Evolutionary conservation across 2,329 filamentous ascomycete genomes (phyloP).

Genomic region (Xylariaceae sp.): DNA sequence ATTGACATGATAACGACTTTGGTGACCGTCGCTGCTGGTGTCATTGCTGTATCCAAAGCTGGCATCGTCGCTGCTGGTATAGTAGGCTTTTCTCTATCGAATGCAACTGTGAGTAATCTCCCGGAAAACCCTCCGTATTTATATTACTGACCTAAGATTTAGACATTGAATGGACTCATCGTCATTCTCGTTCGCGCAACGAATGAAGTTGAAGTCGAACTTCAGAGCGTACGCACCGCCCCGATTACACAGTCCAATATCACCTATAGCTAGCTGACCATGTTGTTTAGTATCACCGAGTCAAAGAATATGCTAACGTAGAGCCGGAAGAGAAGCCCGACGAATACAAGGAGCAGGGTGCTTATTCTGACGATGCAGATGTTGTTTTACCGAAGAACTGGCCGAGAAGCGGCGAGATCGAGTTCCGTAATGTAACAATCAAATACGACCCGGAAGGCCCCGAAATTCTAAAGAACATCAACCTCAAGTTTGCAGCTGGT

Average conservation of each 20-base stretch:
- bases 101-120: constrained; percentile 52
- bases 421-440: constrained; percentile 59
- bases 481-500: constrained; percentile 64
- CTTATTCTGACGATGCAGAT: constrained; percentile 49
- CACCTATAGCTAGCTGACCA: not conserved
- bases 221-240: constrained; percentile 57
- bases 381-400: constrained; percentile 51
- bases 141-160: constrained; percentile 15
- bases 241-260: not conserved
- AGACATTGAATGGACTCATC: constrained; percentile 58
- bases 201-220: constrained; percentile 64
- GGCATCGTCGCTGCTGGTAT: constrained; percentile 57
- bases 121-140: not conserved
- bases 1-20: constrained; percentile 61
- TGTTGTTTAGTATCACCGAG: constrained; percentile 52
- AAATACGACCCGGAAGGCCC: constrained; percentile 54
- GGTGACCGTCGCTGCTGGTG: constrained; percentile 58
- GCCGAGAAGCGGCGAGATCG: constrained; percentile 55
- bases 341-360: constrained; percentile 48
- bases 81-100: constrained; percentile 63
- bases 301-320: constrained; percentile 56
- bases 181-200: constrained; percentile 58
- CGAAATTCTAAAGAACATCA: constrained; percentile 58
- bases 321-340: constrained; percentile 54
- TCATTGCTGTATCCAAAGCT: constrained; percentile 58